phyloP scores from a whole-genome alignment of 768 basidiomycete species.

The Mycena floridula region DNA sequence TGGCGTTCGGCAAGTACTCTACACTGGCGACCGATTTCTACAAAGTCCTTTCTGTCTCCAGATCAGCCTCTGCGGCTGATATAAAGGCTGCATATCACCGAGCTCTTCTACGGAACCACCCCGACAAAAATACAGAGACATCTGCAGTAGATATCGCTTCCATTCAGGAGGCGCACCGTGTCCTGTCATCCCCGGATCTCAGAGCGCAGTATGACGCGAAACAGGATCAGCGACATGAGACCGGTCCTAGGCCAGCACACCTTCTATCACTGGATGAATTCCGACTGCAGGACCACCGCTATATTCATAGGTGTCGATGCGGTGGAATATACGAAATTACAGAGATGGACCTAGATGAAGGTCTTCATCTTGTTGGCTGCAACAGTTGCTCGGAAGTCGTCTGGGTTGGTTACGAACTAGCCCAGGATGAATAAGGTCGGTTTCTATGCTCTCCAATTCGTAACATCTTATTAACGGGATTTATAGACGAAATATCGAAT shows the following conservation, averaged over 20 bases:
- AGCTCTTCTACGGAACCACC: slow-evolving; percentile 58
- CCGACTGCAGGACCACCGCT: slow-evolving; percentile 21
- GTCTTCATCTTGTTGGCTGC: slow-evolving; percentile 69
- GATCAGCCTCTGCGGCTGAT: slow-evolving; percentile 41
- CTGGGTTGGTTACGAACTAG: slow-evolving; percentile 79
- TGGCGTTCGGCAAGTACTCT: neutral
- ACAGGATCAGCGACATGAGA: slow-evolving; percentile 7
- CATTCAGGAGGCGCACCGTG: slow-evolving; percentile 63
- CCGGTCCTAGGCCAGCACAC: slow-evolving; percentile 64
- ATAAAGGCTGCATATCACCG: slow-evolving; percentile 65
- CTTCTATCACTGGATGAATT: slow-evolving; percentile 78
- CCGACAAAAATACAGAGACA: slow-evolving; percentile 39
- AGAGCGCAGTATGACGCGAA: slow-evolving; percentile 48
- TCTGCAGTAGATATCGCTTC: slow-evolving; percentile 42
- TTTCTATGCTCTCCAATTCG: too few species aligned
- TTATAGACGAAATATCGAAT: too few species aligned
- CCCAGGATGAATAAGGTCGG: neutral
- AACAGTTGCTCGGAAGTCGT: slow-evolving; percentile 74
- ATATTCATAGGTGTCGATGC: slow-evolving; percentile 61
- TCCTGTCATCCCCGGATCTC: slow-evolving; percentile 43
- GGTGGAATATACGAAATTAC: slow-evolving; percentile 60
- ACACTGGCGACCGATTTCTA: slow-evolving; percentile 42
- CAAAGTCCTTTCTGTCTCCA: slow-evolving; percentile 45
- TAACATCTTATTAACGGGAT: too few species aligned
- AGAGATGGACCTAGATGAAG: slow-evolving; percentile 56